These are phyloP conservation scores for Bimuria novae-zelandiae DNA, from an alignment of 2,329 filamentous ascomycete genomes.

Conservation along the genomic window DNA sequence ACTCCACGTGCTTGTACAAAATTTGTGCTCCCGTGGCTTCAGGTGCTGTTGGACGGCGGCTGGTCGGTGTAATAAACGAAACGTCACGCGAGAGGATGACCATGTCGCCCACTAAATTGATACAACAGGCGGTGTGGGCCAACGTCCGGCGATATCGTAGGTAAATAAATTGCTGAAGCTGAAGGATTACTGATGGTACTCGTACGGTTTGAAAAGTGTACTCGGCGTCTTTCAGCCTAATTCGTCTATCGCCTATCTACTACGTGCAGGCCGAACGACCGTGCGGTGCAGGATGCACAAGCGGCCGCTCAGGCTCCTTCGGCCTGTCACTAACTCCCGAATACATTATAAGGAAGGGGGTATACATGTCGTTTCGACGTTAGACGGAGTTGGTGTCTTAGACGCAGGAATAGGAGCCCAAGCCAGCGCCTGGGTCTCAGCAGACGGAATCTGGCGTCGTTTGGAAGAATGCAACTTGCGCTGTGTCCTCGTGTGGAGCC, in stretches of 20 bases:
- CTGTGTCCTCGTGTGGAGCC: background rate
- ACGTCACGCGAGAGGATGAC: background rate
- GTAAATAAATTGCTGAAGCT: background rate
- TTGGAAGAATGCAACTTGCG: background rate
- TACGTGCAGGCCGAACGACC: background rate
- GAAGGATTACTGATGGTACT: background rate
- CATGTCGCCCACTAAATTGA: too few species aligned
- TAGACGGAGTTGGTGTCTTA: too few species aligned
- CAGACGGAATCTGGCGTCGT: background rate
- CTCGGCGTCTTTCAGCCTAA: background rate
- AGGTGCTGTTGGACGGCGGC: background rate
- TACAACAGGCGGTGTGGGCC: too few species aligned
- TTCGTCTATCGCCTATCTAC: too few species aligned
- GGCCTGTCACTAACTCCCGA: too few species aligned
- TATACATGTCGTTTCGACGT: too few species aligned
- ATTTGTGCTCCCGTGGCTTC: background rate
- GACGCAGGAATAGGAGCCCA: too few species aligned
- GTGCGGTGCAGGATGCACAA: too few species aligned
- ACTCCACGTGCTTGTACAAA: background rate
- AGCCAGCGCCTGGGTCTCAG: background rate
- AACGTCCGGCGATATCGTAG: background rate
- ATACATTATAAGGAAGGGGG: too few species aligned
- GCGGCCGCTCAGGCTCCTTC: too few species aligned
- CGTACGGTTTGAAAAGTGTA: background rate
- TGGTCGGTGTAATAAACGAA: background rate